These are phyloP conservation scores for Pterocarpus macrocarpus DNA, from an alignment of 306 rosid species.

Conservation along the genomic window DNA sequence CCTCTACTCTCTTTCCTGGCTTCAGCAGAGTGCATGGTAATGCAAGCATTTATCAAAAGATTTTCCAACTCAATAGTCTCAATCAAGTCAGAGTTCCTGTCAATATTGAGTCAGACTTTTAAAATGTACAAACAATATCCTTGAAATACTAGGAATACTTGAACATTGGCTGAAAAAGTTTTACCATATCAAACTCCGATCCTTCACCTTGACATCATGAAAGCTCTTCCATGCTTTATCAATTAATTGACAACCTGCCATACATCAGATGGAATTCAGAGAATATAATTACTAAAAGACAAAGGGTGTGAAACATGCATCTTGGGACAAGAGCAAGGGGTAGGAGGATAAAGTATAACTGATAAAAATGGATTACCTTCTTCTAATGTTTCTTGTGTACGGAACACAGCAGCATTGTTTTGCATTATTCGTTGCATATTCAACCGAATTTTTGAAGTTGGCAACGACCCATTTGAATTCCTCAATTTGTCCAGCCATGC, in stretches of 20 bases:
- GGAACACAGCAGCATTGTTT: slow-evolving; percentile 98
- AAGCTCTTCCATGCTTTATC: slow-evolving; percentile 83
- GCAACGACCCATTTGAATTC: slow-evolving; percentile 88
- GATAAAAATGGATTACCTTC: slow-evolving; percentile 67
- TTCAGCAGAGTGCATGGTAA: slow-evolving; percentile 96
- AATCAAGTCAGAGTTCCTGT: slow-evolving; percentile 88
- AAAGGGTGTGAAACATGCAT: neutral
- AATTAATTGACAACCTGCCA: slow-evolving; percentile 74
- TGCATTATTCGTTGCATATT: slow-evolving; percentile 98
- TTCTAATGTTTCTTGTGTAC: slow-evolving; percentile 90
- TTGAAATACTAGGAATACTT: neutral
- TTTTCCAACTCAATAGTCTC: slow-evolving; percentile 93
- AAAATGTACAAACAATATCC: slow-evolving; percentile 6
- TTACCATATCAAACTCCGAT: slow-evolving; percentile 86
- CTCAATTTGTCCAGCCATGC: slow-evolving; percentile 95
- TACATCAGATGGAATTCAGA: slow-evolving; percentile 21
- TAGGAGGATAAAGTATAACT: neutral
- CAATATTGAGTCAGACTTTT: slow-evolving; percentile 17
- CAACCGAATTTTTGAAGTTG: slow-evolving; percentile 83
- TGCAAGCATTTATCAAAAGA: slow-evolving; percentile 85
- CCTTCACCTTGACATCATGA: slow-evolving; percentile 73
- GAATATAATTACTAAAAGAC: neutral
- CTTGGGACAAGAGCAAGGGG: neutral
- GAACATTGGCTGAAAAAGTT: slow-evolving; percentile 12
- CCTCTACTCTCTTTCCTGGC: slow-evolving; percentile 98